Evolutionary conservation across 345 rosid species (phyloP), one percentile per base, ranked within the genome.

Genomic region (Citrus sp.): DNA sequence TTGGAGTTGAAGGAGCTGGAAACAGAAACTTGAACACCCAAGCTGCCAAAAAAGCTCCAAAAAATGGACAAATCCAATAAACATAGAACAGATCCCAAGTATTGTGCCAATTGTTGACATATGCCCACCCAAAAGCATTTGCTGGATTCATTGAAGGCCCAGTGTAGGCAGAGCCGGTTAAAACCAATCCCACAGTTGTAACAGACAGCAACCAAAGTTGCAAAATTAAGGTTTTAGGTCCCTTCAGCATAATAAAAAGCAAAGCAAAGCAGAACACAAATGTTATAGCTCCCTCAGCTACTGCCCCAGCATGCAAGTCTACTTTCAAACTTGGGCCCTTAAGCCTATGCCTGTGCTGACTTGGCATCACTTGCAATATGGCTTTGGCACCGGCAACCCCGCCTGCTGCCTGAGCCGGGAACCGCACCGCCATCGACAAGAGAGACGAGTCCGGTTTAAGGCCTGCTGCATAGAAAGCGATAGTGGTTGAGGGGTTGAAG

Each of bases 101-200:
- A 77, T 87, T 78, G 73, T 91, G 91, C 88, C 91, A 49, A 14
- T 85, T 86, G 83, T 87, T 84, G 46, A 86, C 79, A 75, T 85
- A 91, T 18, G 97, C 97, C 97, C 97, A 90, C 7, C 93, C 97
- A 69, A 84, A 89, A 3, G 97, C 97, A 82, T 84, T 89, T 6
- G 94, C 93, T 8, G 97, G 97, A 71, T 92, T 92, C 89, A 92
- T 84, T 55, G 90, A 82, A 74, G 94, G 91, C 22, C 97, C 97
- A 0, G 97, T 92, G 78, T 83, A 92, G 24, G 77, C 62, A 1
- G 89, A 80, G 18, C 97, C 97, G 0, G 80, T 46, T 9, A 79
- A 28, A 19, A 90, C 88, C 65, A 90, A 78, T 19, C 77, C 83
- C 40, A 87, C 81, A 0, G 94, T 92, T 9, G 77, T 74, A 59